Evolutionary conservation across 1,139 yeast species (phyloP).

Genomic region (Kurtzmaniella natalensis): DNA sequence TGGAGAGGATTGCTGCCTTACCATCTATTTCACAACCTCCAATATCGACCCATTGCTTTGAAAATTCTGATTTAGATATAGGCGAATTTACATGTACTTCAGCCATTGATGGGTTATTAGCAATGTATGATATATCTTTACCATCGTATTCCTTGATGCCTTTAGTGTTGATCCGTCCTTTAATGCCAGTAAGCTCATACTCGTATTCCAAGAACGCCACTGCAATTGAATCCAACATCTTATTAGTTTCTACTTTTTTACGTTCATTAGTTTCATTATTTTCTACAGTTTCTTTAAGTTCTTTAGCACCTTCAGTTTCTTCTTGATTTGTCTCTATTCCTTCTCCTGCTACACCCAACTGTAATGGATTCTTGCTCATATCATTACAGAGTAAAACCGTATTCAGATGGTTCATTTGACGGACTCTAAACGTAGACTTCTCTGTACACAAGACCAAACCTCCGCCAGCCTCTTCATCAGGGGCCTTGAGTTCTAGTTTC

Average conservation of each 20-base stretch:
- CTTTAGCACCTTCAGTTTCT: too few relatives aligned
- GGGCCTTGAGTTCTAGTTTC: constrained; percentile 45
- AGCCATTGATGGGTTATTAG: background rate
- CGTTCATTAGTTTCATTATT: too few relatives aligned
- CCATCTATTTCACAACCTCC: constrained; percentile 55
- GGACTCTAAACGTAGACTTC: constrained; percentile 54
- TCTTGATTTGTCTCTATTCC: constrained; percentile 11
- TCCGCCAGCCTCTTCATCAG: constrained; percentile 27
- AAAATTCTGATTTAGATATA: constrained; percentile 55
- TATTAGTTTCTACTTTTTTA: background rate
- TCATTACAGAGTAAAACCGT: constrained; percentile 56
- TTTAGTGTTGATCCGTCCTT: constrained; percentile 41
- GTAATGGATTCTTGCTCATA: constrained; percentile 14
- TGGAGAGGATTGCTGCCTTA: constrained; percentile 24
- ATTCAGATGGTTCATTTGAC: constrained; percentile 86
- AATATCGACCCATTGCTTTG: constrained; percentile 42
- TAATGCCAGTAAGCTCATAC: constrained; percentile 41
- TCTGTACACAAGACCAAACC: constrained; percentile 59
- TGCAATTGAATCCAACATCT: constrained; percentile 26
- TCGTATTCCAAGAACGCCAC: constrained; percentile 43
- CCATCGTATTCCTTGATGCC: constrained; percentile 49
- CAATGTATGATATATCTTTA: too few relatives aligned
- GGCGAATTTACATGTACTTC: constrained; percentile 40
- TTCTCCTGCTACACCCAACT: too few relatives aligned
- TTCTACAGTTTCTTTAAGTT: too few relatives aligned